Evolutionary conservation across 2,329 filamentous ascomycete genomes (phyloP).

Genomic region (Nigrospora osmanthi): DNA sequence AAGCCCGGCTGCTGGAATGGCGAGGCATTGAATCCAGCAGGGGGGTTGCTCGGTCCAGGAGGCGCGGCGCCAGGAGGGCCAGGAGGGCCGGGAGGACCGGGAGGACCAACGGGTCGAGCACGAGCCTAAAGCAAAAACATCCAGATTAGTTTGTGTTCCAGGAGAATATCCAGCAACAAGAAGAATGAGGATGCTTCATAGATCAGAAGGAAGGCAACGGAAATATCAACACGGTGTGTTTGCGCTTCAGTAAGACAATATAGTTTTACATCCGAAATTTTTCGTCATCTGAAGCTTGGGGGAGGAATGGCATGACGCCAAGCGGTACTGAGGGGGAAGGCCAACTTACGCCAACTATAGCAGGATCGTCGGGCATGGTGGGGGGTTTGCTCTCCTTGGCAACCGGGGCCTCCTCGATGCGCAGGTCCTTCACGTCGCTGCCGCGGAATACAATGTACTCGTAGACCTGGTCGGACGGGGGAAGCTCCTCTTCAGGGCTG

Average conservation of each 20-base stretch:
- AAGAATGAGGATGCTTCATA: conserved; percentile 12
- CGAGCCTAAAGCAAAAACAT: conserved; percentile 23
- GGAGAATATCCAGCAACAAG: conserved; percentile 2
- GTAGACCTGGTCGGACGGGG: conserved; percentile 81
- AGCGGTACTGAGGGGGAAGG: conserved; percentile 5
- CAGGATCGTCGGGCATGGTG: conserved; percentile 85
- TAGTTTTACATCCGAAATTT: conserved; percentile 93
- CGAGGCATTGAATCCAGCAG: conserved; percentile 32
- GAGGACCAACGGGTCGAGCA: conserved; percentile 22
- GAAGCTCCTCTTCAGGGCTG: conserved; percentile 72
- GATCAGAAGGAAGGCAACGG: conserved; percentile 99
- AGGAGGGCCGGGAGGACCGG: conserved; percentile 9
- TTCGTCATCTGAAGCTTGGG: conserved; percentile 66
- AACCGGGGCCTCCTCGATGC: conserved; percentile 76
- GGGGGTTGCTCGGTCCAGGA: conserved; percentile 15
- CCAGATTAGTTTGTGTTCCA: conserved; percentile 15
- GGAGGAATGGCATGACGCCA: conserved; percentile 4
- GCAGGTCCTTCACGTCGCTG: conserved; percentile 96
- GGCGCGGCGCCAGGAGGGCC: conserved; percentile 11
- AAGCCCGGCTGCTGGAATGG: conserved; percentile 38
- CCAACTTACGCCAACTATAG: conserved; percentile 91
- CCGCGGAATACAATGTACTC: conserved; percentile 98
- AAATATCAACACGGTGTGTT: conserved; percentile 90
- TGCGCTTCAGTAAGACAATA: conserved; percentile 82
- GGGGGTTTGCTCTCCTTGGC: conserved; percentile 69